phyloP scores from a whole-genome alignment of 2,329 filamentous ascomycete genomes.

The Balansia obtecta region DNA sequence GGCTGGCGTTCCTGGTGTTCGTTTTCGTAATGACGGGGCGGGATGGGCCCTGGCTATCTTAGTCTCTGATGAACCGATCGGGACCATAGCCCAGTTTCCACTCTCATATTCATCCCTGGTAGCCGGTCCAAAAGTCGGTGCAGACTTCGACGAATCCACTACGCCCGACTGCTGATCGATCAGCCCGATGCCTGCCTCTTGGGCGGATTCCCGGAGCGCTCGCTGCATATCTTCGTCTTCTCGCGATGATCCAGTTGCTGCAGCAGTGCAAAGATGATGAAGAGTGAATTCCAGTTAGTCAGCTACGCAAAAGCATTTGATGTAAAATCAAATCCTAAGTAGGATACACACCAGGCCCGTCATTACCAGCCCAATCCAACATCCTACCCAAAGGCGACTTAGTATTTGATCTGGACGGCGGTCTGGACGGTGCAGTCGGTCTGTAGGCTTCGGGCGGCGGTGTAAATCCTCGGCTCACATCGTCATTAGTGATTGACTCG shows the following conservation, averaged over 20 bases:
- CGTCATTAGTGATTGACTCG: conserved; percentile 35
- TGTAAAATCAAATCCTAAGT: too few species aligned
- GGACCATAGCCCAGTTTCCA: conserved; percentile 47
- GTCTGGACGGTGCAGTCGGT: conserved; percentile 41
- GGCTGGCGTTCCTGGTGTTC: conserved; percentile 30
- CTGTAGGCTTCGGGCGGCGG: conserved; percentile 28
- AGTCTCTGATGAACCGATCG: conserved; percentile 18
- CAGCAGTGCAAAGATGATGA: conserved; percentile 10
- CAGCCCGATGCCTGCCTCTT: conserved; percentile 33
- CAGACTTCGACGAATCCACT: conserved; percentile 22
- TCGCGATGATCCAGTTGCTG: conserved; percentile 20
- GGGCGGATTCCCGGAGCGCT: conserved; percentile 43
- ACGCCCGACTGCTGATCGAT: conserved; percentile 39
- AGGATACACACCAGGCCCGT: conserved; percentile 24
- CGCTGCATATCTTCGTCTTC: conserved; percentile 44
- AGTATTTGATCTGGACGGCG: conserved; percentile 47
- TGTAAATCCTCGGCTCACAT: conserved; percentile 30
- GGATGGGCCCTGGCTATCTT: conserved; percentile 10
- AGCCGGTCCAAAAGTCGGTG: conserved; percentile 47
- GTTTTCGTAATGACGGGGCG: conserved; percentile 30
- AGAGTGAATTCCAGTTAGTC: background rate
- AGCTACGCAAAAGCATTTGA: background rate
- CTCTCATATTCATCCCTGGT: conserved; percentile 42
- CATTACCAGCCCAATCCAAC: conserved; percentile 32
- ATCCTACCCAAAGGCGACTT: conserved; percentile 43